Evolutionary conservation across 2,329 filamentous ascomycete genomes (phyloP), one percentile per base, ranked within the genome.

Genomic region (Pseudovirgaria hyperparasitica): DNA sequence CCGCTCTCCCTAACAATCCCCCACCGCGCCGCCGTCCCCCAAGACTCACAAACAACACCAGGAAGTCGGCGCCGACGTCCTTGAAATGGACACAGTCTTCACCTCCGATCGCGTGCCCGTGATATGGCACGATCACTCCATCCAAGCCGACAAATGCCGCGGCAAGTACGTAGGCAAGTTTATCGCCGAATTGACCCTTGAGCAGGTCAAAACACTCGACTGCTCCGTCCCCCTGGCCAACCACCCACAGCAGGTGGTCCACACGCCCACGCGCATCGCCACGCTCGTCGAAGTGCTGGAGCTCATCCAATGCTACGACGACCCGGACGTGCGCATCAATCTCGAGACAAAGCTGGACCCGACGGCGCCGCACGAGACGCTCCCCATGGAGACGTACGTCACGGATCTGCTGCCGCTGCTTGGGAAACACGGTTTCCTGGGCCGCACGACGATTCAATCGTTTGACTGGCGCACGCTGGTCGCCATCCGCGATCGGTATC

Each of bases 311-410:
- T 43, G 41, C 27, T 43, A 43, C 23, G 37, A 35, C 10, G 41
- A 42, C 28, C 22, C 28, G 13, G 30, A 30, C 7, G 29, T 43
- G 7, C 27, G 33, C 16, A 33, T 41, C 30, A 44, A 41, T 28
- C 28, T 44, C 22, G 41, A 43, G 32, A 43, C 41, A 8, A 43
- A 43, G 31, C 17, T 44, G 16, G 37, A 43, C 29, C 40, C 40
- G 4, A 27, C 37, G 9, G 25, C 30, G 6, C 28, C 40, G 4
- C 33, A 37, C 18, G 30, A 41, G 22, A 43, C 38, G 10, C 28
- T 36, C 15, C 23, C 37, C 12, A 17, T 36, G 16, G 34, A 37
- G 5, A 38, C 25, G 9, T 43, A 43, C 25, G 27, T 43, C 29
- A n/a, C n/a, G n/a, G 22, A 41, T 13, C 27, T 42, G 16, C 26